These are phyloP conservation scores for Corylus americana DNA, from an alignment of 306 rosid genomes.

Conservation along the genomic window DNA sequence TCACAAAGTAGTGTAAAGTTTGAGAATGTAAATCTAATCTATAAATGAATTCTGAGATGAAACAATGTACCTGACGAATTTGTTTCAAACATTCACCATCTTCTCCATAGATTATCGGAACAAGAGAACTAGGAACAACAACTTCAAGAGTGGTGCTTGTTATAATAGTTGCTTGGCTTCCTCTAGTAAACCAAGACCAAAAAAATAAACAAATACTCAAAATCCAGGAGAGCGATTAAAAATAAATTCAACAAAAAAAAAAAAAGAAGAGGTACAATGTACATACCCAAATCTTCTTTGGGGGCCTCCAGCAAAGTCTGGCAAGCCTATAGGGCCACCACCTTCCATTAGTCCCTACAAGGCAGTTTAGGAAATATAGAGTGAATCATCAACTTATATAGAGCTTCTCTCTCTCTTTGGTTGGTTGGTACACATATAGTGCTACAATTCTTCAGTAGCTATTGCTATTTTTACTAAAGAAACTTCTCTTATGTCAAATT, in stretches of 20 bases:
- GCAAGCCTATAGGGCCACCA: slow-evolving; percentile 67
- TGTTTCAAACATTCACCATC: slow-evolving; percentile 97
- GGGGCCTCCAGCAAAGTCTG: slow-evolving; percentile 68
- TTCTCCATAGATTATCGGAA: slow-evolving; percentile 81
- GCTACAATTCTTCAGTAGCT: neutral
- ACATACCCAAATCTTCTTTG: slow-evolving; percentile 72
- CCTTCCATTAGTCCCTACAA: slow-evolving; percentile 75
- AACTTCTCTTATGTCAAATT: neutral
- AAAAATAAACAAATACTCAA: slow-evolving; percentile 9
- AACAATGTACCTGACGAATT: slow-evolving; percentile 71
- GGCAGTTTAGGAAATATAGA: slow-evolving; percentile 19
- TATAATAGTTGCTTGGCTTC: slow-evolving; percentile 66
- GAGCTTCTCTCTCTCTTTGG: neutral
- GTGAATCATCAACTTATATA: neutral
- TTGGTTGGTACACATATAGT: neutral
- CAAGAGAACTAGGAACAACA: slow-evolving; percentile 75
- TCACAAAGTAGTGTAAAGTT: neutral
- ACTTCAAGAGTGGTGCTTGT: slow-evolving; percentile 92
- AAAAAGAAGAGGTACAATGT: slow-evolving; percentile 11
- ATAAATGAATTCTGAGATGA: neutral
- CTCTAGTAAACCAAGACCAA: slow-evolving; percentile 44
- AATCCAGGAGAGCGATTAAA: neutral
- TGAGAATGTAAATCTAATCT: neutral
- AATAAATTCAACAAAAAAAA: slow-evolving; percentile 1
- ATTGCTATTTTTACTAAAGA: neutral